Percentiles rank a stretch among this genome's conserved stretches.
Evolutionary conservation across 768 basidiomycete genomes (phyloP).

Genomic region (Panaeolus papilionaceus): DNA sequence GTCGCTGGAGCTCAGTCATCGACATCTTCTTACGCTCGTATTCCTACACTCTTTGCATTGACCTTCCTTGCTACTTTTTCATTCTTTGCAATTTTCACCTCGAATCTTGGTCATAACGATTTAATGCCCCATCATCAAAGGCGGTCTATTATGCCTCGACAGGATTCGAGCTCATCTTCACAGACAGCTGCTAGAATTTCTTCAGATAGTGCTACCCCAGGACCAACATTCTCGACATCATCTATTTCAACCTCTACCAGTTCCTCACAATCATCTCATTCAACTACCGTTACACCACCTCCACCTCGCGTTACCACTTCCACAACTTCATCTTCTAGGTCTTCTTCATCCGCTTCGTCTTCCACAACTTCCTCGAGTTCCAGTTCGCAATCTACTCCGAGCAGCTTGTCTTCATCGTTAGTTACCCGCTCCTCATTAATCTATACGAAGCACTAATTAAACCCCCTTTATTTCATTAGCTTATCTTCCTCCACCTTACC

Average conservation of each 20-base stretch:
- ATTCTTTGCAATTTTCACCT: slow-evolving; percentile 19
- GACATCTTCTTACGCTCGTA: slow-evolving; percentile 17
- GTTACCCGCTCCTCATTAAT: neutral
- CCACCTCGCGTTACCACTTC: slow-evolving; percentile 17
- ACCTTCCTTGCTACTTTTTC: slow-evolving; percentile 25
- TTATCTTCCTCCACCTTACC: slow-evolving; percentile 13
- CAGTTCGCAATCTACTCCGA: neutral
- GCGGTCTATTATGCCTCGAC: slow-evolving; percentile 21
- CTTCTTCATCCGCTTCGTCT: slow-evolving; percentile 13
- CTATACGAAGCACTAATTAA: neutral
- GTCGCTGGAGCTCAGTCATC: slow-evolving; percentile 27
- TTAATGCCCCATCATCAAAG: slow-evolving; percentile 17
- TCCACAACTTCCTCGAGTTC: slow-evolving; percentile 17
- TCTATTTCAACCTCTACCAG: slow-evolving; percentile 12
- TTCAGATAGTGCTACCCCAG: neutral
- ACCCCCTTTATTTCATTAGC: slow-evolving; percentile 10
- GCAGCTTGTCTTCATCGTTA: slow-evolving; percentile 17
- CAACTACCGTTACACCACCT: neutral
- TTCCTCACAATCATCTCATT: slow-evolving; percentile 13
- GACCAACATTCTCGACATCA: neutral
- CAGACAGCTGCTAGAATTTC: neutral
- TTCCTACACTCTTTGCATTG: slow-evolving; percentile 26
- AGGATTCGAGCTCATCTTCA: slow-evolving; percentile 10
- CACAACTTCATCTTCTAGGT: slow-evolving; percentile 11
- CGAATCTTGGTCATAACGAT: slow-evolving; percentile 16